phyloP scores from a whole-genome alignment of 2,329 filamentous ascomycete species.

The Fusarium illudens region DNA sequence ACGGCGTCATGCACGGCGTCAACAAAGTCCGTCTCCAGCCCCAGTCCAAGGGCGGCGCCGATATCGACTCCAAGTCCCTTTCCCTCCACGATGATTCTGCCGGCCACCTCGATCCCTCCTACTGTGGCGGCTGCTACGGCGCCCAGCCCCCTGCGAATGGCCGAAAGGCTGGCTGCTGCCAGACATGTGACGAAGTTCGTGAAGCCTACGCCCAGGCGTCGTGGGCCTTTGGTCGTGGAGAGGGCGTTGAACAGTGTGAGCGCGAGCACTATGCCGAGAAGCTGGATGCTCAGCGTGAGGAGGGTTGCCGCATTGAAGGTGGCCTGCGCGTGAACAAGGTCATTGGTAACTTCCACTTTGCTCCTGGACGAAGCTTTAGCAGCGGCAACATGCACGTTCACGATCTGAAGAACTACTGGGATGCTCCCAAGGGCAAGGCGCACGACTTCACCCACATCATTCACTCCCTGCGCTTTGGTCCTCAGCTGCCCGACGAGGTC shows the following conservation, averaged over 20 bases:
- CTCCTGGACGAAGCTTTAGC: slow-evolving; percentile 94
- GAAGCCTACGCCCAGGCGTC: slow-evolving; percentile 89
- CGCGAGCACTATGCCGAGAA: slow-evolving; percentile 93
- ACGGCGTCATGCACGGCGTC: slow-evolving; percentile 90
- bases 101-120: slow-evolving; percentile 84
- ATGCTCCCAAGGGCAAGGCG: slow-evolving; percentile 69
- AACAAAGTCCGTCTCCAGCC: slow-evolving; percentile 86
- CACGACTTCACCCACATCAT: slow-evolving; percentile 92
- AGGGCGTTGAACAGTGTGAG: slow-evolving; percentile 93
- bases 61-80: slow-evolving; percentile 75
- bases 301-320: slow-evolving; percentile 95
- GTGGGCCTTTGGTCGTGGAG: slow-evolving; percentile 94
- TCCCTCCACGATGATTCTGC: slow-evolving; percentile 72
- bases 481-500: slow-evolving; percentile 81
- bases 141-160: slow-evolving; percentile 76
- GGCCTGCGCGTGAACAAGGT: slow-evolving; percentile 97
- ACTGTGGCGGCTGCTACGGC: slow-evolving; percentile 95
- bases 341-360: slow-evolving; percentile 97
- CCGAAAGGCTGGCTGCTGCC: slow-evolving; percentile 88
- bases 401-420: slow-evolving; percentile 95
- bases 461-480: slow-evolving; percentile 91
- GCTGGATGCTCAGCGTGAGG: slow-evolving; percentile 84
- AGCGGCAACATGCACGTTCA: slow-evolving; percentile 98
- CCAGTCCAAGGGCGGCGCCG: slow-evolving; percentile 75
- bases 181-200: slow-evolving; percentile 95